A percentile compares a stretch with the other conserved stretches of the same genome.
Evolutionary conservation across 2,329 filamentous ascomycete species (phyloP).

Genomic region (Thelonectria olida): DNA sequence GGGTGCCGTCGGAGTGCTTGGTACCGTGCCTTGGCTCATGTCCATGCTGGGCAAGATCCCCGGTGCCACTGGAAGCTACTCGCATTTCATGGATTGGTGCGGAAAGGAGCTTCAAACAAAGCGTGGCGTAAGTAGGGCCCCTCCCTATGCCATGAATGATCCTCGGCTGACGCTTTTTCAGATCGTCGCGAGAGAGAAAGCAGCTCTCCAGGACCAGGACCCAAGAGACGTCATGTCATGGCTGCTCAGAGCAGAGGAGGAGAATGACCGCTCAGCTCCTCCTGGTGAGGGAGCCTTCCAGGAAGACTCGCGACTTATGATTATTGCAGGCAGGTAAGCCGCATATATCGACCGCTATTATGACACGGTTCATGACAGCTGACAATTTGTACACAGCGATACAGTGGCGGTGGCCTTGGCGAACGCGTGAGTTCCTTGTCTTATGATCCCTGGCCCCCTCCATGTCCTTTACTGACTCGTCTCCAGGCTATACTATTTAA

Average conservation of each 20-base stretch:
- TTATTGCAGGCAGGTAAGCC: constrained; percentile 3
- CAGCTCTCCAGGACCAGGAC: neutral
- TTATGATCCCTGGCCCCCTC: too few relatives aligned
- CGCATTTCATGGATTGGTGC: constrained; percentile 11
- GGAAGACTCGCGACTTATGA: neutral
- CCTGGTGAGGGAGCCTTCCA: neutral
- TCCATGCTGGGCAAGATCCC: constrained; percentile 14
- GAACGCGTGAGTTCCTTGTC: neutral
- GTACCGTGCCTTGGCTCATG: constrained; percentile 11
- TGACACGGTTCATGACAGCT: too few relatives aligned
- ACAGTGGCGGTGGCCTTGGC: neutral
- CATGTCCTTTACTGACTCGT: neutral
- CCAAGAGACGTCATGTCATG: constrained; percentile 10
- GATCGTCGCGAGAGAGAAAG: neutral
- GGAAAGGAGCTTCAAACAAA: constrained; percentile 8
- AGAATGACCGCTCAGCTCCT: constrained; percentile 12
- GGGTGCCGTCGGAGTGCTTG: neutral
- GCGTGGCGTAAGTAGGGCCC: neutral
- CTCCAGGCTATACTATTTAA: neutral
- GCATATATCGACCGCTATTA: too few relatives aligned
- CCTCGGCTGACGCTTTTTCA: neutral
- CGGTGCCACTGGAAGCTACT: constrained; percentile 13
- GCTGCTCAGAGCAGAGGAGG: constrained; percentile 6
- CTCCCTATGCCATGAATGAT: neutral
- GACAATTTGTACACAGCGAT: neutral